Percentiles rank a stretch among this genome's conserved stretches.
Evolutionary conservation across 2,329 filamentous ascomycete genomes (phyloP).

Genomic region (Coleophoma eucalyptorum): DNA sequence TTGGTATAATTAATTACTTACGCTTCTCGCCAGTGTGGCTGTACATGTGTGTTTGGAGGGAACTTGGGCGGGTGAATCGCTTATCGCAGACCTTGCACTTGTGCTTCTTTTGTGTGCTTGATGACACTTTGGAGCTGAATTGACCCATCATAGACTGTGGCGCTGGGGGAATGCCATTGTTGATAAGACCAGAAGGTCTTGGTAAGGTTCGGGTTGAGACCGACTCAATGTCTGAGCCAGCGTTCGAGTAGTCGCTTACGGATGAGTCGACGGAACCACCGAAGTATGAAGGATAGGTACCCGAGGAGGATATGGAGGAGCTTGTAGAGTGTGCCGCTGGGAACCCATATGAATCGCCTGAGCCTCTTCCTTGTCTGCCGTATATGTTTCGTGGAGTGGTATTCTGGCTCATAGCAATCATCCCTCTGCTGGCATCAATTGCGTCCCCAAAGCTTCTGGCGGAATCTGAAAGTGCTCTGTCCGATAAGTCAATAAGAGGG

Average conservation of each 20-base stretch:
- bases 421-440: constrained; percentile 87
- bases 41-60: constrained; percentile 96
- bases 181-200: constrained; percentile 64
- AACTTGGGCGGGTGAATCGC: constrained; percentile 91
- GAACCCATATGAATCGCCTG: constrained; percentile 87
- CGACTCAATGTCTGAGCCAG: constrained; percentile 80
- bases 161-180: constrained; percentile 67
- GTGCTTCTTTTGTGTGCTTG: constrained; percentile 97
- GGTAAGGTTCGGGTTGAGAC: constrained; percentile 80
- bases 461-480: constrained; percentile 52
- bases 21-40: constrained; percentile 98
- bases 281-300: constrained; percentile 80
- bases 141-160: constrained; percentile 98
- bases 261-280: constrained; percentile 79
- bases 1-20: constrained; percentile 44
- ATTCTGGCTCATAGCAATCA: constrained; percentile 95
- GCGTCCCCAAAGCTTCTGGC: constrained; percentile 78
- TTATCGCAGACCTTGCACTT: constrained; percentile 99
- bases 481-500: constrained; percentile 60
- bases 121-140: constrained; percentile 94
- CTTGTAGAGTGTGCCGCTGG: constrained; percentile 79
- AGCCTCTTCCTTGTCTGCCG: constrained; percentile 65
- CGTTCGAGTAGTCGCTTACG: constrained; percentile 90
- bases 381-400: constrained; percentile 91
- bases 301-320: constrained; percentile 85